Conservation (phyloP, 1,284 basidiomycete genomes). For the Cryptococcus sp. region DNA sequence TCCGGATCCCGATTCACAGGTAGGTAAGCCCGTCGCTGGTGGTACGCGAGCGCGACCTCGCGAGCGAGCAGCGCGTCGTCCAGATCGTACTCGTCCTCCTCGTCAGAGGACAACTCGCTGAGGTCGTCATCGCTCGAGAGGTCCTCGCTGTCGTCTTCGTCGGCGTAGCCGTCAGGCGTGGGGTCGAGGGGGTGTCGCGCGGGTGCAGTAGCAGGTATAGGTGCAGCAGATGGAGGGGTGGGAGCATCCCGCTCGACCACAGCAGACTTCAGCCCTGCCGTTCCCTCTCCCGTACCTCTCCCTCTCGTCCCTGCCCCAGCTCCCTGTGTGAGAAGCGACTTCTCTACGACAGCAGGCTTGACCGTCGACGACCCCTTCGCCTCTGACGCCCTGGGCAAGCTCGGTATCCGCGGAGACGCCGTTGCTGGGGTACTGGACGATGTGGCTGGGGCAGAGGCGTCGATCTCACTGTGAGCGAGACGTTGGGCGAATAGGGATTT, state of each 20-base stretch:
- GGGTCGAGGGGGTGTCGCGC: no score
- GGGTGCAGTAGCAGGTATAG: no score
- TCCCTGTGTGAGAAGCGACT: neutral
- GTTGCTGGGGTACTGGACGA: conserved; percentile 4
- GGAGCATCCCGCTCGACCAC: no score
- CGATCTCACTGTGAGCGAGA: conserved; percentile 13
- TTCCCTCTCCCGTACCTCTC: neutral
- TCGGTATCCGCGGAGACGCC: neutral
- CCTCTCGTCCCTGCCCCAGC: neutral
- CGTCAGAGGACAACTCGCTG: conserved; percentile 31
- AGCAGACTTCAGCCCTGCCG: no score
- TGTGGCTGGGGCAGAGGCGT: conserved; percentile 14
- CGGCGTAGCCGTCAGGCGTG: no score
- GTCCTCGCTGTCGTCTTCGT: conserved; percentile 26
- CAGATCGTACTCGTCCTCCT: conserved; percentile 46
- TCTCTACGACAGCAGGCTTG: conserved; percentile 32
- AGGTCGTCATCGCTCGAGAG: conserved; percentile 33
- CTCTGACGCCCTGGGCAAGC: conserved; percentile 20
- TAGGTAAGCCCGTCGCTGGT: conserved; percentile 31
- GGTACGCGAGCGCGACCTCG: conserved; percentile 45
- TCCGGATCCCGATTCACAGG: conserved; percentile 24
- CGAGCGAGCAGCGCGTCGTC: conserved; percentile 43
- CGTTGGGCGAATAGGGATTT: conserved; percentile 39
- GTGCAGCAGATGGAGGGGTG: no score
- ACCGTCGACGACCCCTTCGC: conserved; percentile 29